Conservation (phyloP, 495 filamentous ascomycete species). For the Penicillium samsonianum region DNA sequence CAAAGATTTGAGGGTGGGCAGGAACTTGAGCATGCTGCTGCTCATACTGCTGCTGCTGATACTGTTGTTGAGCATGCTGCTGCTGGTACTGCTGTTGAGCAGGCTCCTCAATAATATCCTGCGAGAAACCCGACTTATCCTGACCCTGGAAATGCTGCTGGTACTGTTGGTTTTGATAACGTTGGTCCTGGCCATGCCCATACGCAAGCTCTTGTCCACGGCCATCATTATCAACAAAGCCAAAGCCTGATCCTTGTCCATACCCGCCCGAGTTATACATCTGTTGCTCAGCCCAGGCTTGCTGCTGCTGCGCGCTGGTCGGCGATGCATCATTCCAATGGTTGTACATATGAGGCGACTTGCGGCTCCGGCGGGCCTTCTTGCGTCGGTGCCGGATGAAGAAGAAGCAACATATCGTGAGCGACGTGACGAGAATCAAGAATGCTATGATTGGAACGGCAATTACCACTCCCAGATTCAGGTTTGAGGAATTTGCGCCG, state of each 20-base stretch:
- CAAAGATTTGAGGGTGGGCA: background rate
- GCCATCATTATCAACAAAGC: conserved; percentile 33
- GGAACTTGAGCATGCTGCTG: background rate
- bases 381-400: conserved; percentile 42
- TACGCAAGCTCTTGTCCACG: conserved; percentile 23
- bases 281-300: conserved; percentile 24
- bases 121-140: conserved; percentile 8
- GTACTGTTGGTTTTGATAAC: conserved; percentile 4
- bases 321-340: conserved; percentile 32
- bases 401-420: conserved; percentile 39
- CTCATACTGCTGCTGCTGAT: conserved; percentile 2
- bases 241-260: conserved; percentile 26
- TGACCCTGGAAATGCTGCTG: conserved; percentile 5
- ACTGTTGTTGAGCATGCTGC: background rate
- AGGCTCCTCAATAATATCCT: conserved; percentile 15
- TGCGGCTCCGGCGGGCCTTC: conserved; percentile 25
- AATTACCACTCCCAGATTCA: conserved; percentile 47
- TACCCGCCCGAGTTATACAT: conserved; percentile 8
- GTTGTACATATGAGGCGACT: conserved; percentile 27
- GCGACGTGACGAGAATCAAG: conserved; percentile 32
- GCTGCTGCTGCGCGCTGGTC: conserved; percentile 22
- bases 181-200: conserved; percentile 2
- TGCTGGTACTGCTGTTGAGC: conserved; percentile 3
- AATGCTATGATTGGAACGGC: conserved; percentile 48
- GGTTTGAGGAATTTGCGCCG: conserved; percentile 22